Evolutionary conservation across 768 basidiomycete species (phyloP).

Genomic region (Phallus indusiatus): DNA sequence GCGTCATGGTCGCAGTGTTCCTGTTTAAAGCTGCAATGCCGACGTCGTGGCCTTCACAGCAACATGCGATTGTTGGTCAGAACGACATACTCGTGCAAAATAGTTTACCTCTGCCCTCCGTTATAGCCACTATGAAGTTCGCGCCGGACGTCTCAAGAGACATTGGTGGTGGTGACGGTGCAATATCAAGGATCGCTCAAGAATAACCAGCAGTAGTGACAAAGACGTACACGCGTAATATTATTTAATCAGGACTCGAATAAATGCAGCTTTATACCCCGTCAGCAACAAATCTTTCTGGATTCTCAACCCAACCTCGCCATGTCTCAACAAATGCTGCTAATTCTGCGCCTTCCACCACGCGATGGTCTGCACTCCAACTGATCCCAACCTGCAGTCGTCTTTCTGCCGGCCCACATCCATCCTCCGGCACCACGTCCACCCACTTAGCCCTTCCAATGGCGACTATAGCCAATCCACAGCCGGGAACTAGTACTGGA

Average conservation of each 20-base stretch:
- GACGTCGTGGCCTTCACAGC: constrained; percentile 57
- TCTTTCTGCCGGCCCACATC: constrained; percentile 38
- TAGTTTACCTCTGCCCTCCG: constrained; percentile 52
- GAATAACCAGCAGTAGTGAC: background rate
- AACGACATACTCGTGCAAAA: background rate
- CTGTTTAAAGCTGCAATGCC: constrained; percentile 82
- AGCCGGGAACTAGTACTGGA: constrained; percentile 73
- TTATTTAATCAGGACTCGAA: background rate
- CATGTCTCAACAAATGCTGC: constrained; percentile 83
- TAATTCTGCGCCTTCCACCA: constrained; percentile 83
- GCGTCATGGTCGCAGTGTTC: constrained; percentile 62
- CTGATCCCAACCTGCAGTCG: constrained; percentile 56
- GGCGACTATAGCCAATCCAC: constrained; percentile 79
- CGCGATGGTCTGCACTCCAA: constrained; percentile 82
- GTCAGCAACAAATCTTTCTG: constrained; percentile 55
- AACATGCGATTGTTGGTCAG: background rate
- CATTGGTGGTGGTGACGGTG: background rate
- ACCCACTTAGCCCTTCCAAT: constrained; percentile 68
- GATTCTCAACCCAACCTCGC: constrained; percentile 71
- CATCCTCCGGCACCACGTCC: constrained; percentile 40
- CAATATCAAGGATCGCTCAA: background rate
- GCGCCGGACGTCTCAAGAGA: constrained; percentile 34
- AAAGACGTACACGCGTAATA: background rate
- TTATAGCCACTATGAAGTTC: constrained; percentile 55
- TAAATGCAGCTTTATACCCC: constrained; percentile 23